These are phyloP conservation scores for Closterium sp. DNA, from an alignment of 139 green algal genomes.

Conservation along the genomic window DNA sequence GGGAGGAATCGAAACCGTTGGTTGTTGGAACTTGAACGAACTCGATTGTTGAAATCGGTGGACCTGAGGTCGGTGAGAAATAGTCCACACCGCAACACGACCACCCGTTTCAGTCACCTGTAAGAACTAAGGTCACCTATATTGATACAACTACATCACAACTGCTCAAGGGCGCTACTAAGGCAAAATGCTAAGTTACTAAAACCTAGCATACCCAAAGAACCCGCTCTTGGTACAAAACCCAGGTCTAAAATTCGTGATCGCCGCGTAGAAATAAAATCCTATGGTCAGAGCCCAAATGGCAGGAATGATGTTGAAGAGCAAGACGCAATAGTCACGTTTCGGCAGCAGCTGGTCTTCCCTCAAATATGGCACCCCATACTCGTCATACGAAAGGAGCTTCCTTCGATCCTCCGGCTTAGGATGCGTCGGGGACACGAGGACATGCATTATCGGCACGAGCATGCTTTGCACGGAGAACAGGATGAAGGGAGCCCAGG, in stretches of 20 bases:
- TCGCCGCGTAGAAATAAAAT: conserved; percentile 38
- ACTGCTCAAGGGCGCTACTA: not conserved
- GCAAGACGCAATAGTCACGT: not conserved
- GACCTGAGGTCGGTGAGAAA: not conserved
- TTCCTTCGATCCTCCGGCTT: conserved; percentile 1
- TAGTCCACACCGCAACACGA: not conserved
- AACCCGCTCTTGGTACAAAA: conserved; percentile 36
- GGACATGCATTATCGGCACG: conserved; percentile 25
- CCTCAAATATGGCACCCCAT: conserved; percentile 14
- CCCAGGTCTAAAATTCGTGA: not conserved
- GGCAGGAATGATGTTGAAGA: conserved; percentile 34
- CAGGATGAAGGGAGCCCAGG: conserved; percentile 36
- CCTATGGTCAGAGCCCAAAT: not conserved
- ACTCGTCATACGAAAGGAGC: conserved; percentile 29
- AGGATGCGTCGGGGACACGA: conserved; percentile 18
- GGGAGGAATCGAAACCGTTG: not conserved
- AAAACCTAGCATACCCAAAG: conserved; percentile 18
- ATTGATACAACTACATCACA: not conserved
- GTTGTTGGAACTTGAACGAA: not conserved
- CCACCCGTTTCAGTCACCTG: not conserved
- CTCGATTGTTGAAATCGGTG: not conserved
- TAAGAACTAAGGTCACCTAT: not conserved
- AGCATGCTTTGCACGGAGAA: conserved; percentile 44
- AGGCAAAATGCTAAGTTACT: not conserved
- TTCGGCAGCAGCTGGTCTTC: conserved; percentile 5